phyloP scores from a whole-genome alignment of 2,329 filamentous ascomycete species.

The Calonectria pseudoturangicola region DNA sequence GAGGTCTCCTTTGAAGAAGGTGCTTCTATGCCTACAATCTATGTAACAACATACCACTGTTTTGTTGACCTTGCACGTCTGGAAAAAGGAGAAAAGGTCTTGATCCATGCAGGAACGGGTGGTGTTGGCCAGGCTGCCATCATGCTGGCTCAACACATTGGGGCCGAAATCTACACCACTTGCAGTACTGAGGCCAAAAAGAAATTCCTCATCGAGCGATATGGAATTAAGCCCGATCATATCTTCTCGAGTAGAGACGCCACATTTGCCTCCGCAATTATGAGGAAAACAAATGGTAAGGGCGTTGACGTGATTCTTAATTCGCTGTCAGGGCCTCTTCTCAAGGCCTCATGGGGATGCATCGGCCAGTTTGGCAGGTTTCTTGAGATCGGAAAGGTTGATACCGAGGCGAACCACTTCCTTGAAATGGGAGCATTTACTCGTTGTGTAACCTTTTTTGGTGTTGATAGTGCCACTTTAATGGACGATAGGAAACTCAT shows the following conservation, averaged over 20 bases:
- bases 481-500: conserved; percentile 12
- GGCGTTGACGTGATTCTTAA: conserved; percentile 15
- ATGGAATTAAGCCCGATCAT: not conserved
- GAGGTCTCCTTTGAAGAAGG: conserved; percentile 1
- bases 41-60: conserved; percentile 8
- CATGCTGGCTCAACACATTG: conserved; percentile 2
- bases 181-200: conserved; percentile 9
- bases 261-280: conserved; percentile 1
- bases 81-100: conserved; percentile 5
- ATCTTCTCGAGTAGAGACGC: conserved; percentile 17
- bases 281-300: conserved; percentile 3
- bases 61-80: conserved; percentile 1
- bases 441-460: not conserved
- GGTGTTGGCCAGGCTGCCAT: conserved; percentile 16
- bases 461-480: conserved; percentile 4
- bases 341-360: conserved; percentile 12
- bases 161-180: not conserved
- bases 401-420: not conserved
- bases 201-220: conserved; percentile 6
- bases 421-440: conserved; percentile 8
- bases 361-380: conserved; percentile 5
- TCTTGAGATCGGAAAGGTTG: conserved; percentile 21
- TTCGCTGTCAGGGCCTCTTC: conserved; percentile 9
- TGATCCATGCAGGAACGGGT: conserved; percentile 16
- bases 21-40: conserved; percentile 12